phyloP scores from a whole-genome alignment of 1,284 basidiomycete species.

The Sanghuangporus baumii region DNA sequence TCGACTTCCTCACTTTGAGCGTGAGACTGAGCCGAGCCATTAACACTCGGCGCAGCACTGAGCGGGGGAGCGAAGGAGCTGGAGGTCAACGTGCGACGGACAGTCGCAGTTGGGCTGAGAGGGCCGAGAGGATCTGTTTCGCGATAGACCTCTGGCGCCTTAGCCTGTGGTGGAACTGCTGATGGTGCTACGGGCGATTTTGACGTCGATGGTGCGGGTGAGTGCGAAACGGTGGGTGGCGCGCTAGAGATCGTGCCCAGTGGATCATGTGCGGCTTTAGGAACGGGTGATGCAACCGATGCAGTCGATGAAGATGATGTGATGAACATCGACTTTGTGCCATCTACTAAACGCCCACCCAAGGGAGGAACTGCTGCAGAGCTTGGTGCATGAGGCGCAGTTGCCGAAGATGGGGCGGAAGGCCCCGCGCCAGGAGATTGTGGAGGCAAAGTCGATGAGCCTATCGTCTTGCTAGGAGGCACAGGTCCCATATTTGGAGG shows the following conservation, averaged over 20 bases:
- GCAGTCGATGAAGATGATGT: slow-evolving; percentile 31
- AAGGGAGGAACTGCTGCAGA: slow-evolving; percentile 42
- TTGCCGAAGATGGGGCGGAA: slow-evolving; percentile 25
- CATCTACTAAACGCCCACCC: slow-evolving; percentile 62
- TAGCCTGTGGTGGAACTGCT: background rate
- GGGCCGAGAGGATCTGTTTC: slow-evolving; percentile 16
- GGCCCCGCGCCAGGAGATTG: slow-evolving; percentile 53
- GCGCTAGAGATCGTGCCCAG: background rate
- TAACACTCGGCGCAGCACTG: slow-evolving; percentile 3
- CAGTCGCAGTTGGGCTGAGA: slow-evolving; percentile 7
- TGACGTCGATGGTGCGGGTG: slow-evolving; percentile 6
- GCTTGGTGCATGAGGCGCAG: slow-evolving; percentile 16
- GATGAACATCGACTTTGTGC: slow-evolving; percentile 73
- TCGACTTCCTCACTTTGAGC: slow-evolving; percentile 38
- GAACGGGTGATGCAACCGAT: slow-evolving; percentile 31
- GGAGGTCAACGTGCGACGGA: slow-evolving; percentile 7
- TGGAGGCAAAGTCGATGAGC: slow-evolving; percentile 26
- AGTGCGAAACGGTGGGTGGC: slow-evolving; percentile 11
- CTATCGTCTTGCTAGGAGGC: slow-evolving; percentile 8
- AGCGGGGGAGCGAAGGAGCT: slow-evolving; percentile 1
- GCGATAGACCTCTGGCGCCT: slow-evolving; percentile 3
- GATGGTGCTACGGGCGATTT: background rate
- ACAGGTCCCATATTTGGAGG: slow-evolving; percentile 10
- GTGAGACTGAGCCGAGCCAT: slow-evolving; percentile 15
- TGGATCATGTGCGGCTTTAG: slow-evolving; percentile 15